These are phyloP conservation scores for Carex kokanica DNA, from an alignment of 176 grass and related monocot genomes.

Conservation along the genomic window DNA sequence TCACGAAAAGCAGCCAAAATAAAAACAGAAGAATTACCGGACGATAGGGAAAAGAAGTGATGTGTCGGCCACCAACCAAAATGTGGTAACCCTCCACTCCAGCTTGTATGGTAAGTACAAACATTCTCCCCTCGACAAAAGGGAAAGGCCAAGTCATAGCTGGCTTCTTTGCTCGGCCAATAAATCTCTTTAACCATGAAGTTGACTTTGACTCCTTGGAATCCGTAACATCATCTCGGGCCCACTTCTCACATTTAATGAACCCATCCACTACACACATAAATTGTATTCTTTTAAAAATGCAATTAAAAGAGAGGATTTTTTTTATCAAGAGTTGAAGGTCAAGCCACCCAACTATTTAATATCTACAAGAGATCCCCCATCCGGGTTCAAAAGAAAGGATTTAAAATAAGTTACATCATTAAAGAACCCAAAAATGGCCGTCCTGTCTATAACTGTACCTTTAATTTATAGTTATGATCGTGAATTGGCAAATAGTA, in stretches of 20 bases:
- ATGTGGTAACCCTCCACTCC: constrained; percentile 97
- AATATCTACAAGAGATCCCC: too few species aligned
- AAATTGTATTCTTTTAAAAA: constrained; percentile 36
- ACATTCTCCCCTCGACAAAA: constrained; percentile 82
- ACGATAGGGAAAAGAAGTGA: constrained; percentile 85
- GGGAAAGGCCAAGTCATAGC: constrained; percentile 91
- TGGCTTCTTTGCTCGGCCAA: constrained; percentile 97
- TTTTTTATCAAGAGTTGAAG: too few species aligned
- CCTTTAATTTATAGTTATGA: neutral
- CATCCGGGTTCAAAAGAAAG: constrained; percentile 15
- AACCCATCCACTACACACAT: constrained; percentile 86
- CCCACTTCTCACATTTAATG: constrained; percentile 99
- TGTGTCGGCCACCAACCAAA: constrained; percentile 77
- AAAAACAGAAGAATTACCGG: constrained; percentile 44
- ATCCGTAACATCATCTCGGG: constrained; percentile 60
- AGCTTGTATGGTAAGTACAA: constrained; percentile 94
- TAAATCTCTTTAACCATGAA: constrained; percentile 93
- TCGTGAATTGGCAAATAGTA: neutral
- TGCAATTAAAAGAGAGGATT: constrained; percentile 39
- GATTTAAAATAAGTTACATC: constrained; percentile 31
- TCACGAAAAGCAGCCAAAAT: neutral
- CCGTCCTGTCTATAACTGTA: neutral
- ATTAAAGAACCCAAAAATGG: constrained; percentile 16
- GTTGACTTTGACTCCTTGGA: constrained; percentile 90
- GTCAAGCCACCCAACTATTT: too few species aligned